phyloP scores from a whole-genome alignment of 768 basidiomycete genomes.

The Russula abietina region DNA sequence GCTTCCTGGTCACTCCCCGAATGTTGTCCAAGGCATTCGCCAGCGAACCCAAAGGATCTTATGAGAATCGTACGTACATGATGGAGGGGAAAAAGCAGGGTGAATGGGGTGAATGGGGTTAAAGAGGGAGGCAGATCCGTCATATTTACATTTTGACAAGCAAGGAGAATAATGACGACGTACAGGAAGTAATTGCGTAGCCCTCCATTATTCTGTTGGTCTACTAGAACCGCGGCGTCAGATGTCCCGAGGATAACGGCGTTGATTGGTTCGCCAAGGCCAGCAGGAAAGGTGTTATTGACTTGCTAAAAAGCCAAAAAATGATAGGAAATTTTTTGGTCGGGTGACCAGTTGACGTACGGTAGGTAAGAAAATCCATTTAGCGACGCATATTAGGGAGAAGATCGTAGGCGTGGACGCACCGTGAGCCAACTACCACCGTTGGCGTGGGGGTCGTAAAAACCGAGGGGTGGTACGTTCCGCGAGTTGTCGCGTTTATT shows the following conservation, averaged over 20 bases:
- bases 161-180: constrained; percentile 30
- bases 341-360: too few species aligned
- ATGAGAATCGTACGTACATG: too few species aligned
- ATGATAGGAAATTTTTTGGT: too few species aligned
- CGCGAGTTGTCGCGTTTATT: constrained; percentile 29
- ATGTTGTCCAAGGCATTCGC: constrained; percentile 83
- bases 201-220: constrained; percentile 58
- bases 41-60: constrained; percentile 65
- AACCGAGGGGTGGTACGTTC: constrained; percentile 45
- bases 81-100: background rate
- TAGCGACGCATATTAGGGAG: background rate
- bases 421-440: constrained; percentile 75
- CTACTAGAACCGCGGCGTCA: constrained; percentile 59
- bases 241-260: constrained; percentile 74
- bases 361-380: background rate
- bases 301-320: constrained; percentile 5
- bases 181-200: constrained; percentile 78
- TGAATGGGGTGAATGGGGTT: background rate
- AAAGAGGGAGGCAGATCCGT: background rate
- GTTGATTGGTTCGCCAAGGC: constrained; percentile 71
- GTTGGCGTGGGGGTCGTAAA: constrained; percentile 45
- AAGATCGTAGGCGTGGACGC: constrained; percentile 27
- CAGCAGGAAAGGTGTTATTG: constrained; percentile 2
- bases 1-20: constrained; percentile 61
- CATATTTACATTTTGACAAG: background rate